Evolutionary conservation across 2,329 filamentous ascomycete species (phyloP), one percentile per base, ranked within the genome.

Genomic region (Scedosporium aurantiacum): DNA sequence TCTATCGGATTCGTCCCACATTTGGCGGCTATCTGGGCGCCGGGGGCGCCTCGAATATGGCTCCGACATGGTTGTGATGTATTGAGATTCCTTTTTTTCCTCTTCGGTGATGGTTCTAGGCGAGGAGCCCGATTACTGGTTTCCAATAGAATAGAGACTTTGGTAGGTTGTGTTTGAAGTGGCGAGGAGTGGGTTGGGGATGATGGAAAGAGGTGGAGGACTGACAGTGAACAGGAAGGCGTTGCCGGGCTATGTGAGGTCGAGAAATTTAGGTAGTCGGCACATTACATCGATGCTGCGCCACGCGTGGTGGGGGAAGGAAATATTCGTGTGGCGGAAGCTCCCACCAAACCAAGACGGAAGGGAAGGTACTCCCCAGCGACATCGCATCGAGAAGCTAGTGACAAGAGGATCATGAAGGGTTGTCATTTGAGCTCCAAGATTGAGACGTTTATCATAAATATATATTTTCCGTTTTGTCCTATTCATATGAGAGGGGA

Each of bases 1-100:
- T 18, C 75, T 73, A 61, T 78, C 76, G 10, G 76, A 73, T 50
- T 81, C 78, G 64, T 88, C 84, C 82, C 83, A 84, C 79, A 83
- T 84, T 60, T 82, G 77, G 58, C 79, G 80, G 71, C 80, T 83
- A 66, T 87, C 84, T 25, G 70, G 70, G 55, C 73, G 70, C 59
- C 71, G 69, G 27, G 65, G 64, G 56, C 72, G 59, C 50, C 59
- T 56, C 2, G 50, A 18, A 50, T 54, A 60, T 8, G 59, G 50
- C 21, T 61, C 59, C 18, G 59, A 61, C 59, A 61, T 61, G 5
- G 47, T 25, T 52, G 47, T 52, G 21, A 21, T 7, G 2, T 58
- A 25, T 43, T 6, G 5, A 16, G 40, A 45, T 7, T 45, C 6
- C 14, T 25, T 6, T 2, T 28, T 47, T n/a, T 6, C 10, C 8